Evolutionary conservation across 2,329 filamentous ascomycete species (phyloP).

Genomic region (Aspergillus tubingensis): DNA sequence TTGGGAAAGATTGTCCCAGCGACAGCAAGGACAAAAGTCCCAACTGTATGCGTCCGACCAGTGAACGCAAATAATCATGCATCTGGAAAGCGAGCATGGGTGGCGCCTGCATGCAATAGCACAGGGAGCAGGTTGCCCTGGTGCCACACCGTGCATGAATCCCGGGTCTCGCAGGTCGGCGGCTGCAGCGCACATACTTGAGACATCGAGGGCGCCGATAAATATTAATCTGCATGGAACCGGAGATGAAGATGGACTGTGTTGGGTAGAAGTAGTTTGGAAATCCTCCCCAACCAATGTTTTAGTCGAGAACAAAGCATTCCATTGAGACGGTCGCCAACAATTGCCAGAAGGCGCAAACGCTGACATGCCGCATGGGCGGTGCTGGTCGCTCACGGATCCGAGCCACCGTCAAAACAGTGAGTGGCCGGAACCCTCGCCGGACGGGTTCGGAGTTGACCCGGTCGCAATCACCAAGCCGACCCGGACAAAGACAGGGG

Average conservation of each 20-base stretch:
- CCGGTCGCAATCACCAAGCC: neutral
- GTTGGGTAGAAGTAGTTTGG: neutral
- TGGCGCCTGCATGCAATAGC: conserved; percentile 4
- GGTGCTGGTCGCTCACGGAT: neutral
- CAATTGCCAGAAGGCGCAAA: neutral
- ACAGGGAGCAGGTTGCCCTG: neutral
- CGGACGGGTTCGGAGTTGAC: neutral
- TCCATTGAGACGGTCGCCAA: neutral
- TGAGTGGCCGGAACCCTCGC: neutral
- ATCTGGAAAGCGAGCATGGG: neutral
- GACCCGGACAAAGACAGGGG: neutral
- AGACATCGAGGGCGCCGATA: neutral
- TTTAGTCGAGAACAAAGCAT: neutral
- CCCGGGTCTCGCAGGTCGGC: neutral
- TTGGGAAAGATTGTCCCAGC: neutral
- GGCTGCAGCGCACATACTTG: neutral
- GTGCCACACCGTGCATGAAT: neutral
- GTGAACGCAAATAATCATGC: neutral
- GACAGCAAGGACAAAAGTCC: neutral
- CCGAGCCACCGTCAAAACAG: neutral
- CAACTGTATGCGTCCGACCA: neutral
- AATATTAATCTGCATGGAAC: neutral
- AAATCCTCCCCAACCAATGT: no score
- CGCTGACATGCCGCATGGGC: neutral
- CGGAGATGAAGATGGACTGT: neutral